phyloP scores from a whole-genome alignment of 129 eudicot genomes.

The Chrysanthemum makinoi region DNA sequence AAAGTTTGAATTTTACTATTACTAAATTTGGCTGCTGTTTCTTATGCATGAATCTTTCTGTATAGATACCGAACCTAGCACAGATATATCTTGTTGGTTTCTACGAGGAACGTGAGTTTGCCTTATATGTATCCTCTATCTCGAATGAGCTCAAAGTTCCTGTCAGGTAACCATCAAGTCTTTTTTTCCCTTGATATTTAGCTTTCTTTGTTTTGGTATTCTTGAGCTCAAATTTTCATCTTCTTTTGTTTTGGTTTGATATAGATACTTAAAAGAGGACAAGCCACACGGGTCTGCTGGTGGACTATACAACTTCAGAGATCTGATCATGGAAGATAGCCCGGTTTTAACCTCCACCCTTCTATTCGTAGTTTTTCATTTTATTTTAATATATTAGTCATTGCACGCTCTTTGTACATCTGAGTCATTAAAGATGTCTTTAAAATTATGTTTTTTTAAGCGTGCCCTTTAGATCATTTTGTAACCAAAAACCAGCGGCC shows the following conservation, averaged over 20 bases:
- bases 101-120: slow-evolving; percentile 91
- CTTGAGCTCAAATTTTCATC: background rate
- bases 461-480: too few relatives aligned
- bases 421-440: too few relatives aligned
- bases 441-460: too few relatives aligned
- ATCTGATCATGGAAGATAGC: slow-evolving; percentile 82
- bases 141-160: slow-evolving; percentile 91
- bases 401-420: too few relatives aligned
- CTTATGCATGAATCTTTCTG: slow-evolving; percentile 1
- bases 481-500: too few relatives aligned
- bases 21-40: background rate
- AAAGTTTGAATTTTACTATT: background rate
- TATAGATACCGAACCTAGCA: slow-evolving; percentile 81
- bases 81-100: slow-evolving; percentile 88
- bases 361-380: background rate
- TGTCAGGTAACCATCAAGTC: slow-evolving; percentile 49
- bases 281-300: slow-evolving; percentile 99
- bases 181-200: background rate
- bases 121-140: slow-evolving; percentile 80
- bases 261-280: slow-evolving; percentile 91
- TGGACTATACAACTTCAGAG: slow-evolving; percentile 88
- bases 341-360: slow-evolving; percentile 51
- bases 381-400: too few relatives aligned
- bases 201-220: background rate
- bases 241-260: background rate